Conservation (phyloP, 805 yeast species). For the Monosporozyma servazzii region DNA sequence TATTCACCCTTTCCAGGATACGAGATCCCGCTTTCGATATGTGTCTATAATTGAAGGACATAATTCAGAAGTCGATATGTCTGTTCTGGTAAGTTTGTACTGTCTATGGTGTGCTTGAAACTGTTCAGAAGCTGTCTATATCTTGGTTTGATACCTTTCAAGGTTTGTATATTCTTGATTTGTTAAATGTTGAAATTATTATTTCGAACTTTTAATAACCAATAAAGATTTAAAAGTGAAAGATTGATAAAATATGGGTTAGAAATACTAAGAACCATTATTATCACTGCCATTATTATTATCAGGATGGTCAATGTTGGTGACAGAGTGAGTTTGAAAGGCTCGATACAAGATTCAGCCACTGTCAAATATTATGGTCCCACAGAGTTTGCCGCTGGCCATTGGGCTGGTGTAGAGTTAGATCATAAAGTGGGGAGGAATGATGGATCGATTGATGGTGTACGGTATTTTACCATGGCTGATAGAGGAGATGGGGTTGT, state of each 20-base stretch:
- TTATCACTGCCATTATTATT: neutral
- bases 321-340: conserved; percentile 32
- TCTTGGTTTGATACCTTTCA: neutral
- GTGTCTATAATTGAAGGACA: conserved; percentile 17
- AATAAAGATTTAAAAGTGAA: neutral
- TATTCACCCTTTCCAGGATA: conserved; percentile 26
- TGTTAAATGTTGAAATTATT: neutral
- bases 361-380: conserved; percentile 41
- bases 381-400: conserved; percentile 51
- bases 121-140: neutral
- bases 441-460: conserved; percentile 63
- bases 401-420: conserved; percentile 77
- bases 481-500: neutral
- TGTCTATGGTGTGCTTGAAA: neutral
- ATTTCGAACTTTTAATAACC: neutral
- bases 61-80: neutral
- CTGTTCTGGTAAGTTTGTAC: neutral
- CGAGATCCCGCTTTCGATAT: conserved; percentile 33
- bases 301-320: conserved; percentile 12
- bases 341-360: conserved; percentile 32
- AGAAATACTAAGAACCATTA: too few relatives aligned
- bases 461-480: conserved; percentile 44
- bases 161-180: neutral
- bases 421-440: conserved; percentile 74
- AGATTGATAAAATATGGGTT: too few relatives aligned